Conservation (phyloP, 2,329 filamentous ascomycete genomes). For the Fusarium tricinctum region DNA sequence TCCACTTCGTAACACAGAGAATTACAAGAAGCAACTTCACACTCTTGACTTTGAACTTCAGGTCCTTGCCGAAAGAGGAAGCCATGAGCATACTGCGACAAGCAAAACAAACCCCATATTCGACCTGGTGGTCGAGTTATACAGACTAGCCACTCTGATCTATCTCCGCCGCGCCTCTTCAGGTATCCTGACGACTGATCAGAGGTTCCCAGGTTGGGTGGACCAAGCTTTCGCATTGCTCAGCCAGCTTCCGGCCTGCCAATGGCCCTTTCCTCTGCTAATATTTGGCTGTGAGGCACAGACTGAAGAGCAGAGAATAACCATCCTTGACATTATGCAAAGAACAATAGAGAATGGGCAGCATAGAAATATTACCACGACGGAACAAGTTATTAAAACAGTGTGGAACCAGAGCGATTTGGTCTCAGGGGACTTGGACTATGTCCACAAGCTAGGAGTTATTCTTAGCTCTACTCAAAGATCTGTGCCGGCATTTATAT, state of each 20-base stretch:
- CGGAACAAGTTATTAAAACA: constrained; percentile 46
- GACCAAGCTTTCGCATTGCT: constrained; percentile 49
- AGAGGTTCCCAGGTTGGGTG: constrained; percentile 32
- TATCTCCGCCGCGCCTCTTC: constrained; percentile 50
- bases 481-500: constrained; percentile 27
- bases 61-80: fast-evolving
- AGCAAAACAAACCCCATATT: neutral
- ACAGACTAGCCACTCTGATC: constrained; percentile 48
- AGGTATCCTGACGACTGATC: constrained; percentile 14
- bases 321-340: constrained; percentile 46
- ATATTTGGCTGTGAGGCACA: constrained; percentile 47
- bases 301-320: constrained; percentile 36
- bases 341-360: constrained; percentile 39
- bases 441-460: constrained; percentile 21
- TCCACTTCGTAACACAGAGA: neutral
- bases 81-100: fast-evolving
- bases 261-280: constrained; percentile 44
- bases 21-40: constrained; percentile 10
- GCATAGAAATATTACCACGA: constrained; percentile 41
- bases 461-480: constrained; percentile 31
- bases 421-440: constrained; percentile 8
- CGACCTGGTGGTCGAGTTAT: constrained; percentile 39
- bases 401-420: constrained; percentile 57
- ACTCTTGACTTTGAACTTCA: constrained; percentile 21
- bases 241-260: constrained; percentile 31